A percentile compares a stretch with the other conserved stretches of the same genome.
These are phyloP conservation scores for Tetrastigma voinierianum DNA, from an alignment of 164 flowering plant genomes.

Conservation along the genomic window DNA sequence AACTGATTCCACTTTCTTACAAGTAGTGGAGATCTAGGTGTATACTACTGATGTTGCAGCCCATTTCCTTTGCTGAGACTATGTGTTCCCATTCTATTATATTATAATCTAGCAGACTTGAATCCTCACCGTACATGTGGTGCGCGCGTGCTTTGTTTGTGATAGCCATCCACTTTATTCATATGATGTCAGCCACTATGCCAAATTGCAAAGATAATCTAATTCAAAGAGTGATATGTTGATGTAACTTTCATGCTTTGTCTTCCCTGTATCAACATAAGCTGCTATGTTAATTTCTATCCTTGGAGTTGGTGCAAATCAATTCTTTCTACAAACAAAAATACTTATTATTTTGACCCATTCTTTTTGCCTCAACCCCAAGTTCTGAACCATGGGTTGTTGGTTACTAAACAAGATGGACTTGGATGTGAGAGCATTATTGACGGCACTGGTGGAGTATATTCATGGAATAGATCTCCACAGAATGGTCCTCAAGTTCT, in stretches of 20 bases:
- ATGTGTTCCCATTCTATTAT: constrained; percentile 3
- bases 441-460: background rate
- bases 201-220: constrained; percentile 14
- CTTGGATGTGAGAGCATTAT: background rate
- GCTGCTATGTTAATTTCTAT: background rate
- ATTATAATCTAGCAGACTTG: constrained; percentile 16
- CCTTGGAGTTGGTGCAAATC: background rate
- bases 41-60: constrained; percentile 13
- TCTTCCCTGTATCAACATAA: constrained; percentile 1
- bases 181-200: constrained; percentile 39
- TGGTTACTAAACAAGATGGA: background rate
- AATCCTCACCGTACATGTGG: constrained; percentile 32
- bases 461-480: background rate
- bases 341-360: background rate
- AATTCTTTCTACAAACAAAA: background rate
- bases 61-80: background rate
- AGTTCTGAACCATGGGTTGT: background rate
- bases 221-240: constrained; percentile 31
- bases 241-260: constrained; percentile 26
- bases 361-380: background rate
- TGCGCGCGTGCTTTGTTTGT: constrained; percentile 21
- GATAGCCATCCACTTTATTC: constrained; percentile 21
- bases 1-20: constrained; percentile 7
- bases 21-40: constrained; percentile 11
- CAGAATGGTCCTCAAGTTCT: background rate